Conservation (phyloP, 2,329 filamentous ascomycete genomes). For the Penicillium freii region DNA sequence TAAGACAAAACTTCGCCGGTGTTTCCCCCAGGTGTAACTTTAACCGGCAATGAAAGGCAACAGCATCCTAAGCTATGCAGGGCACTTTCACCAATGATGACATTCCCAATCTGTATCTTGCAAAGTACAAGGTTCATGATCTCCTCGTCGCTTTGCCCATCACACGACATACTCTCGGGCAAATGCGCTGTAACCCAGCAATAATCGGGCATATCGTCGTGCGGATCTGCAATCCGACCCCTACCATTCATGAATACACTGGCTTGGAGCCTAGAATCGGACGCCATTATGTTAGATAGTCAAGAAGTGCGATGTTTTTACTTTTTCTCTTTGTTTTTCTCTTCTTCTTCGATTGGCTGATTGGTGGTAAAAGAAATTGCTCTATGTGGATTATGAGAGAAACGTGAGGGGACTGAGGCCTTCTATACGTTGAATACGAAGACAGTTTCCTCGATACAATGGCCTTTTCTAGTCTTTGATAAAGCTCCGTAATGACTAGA, state of each 20-base stretch:
- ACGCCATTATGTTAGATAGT: background rate
- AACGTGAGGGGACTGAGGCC: background rate
- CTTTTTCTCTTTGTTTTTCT: background rate
- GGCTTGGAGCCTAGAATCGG: background rate
- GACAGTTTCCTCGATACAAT: background rate
- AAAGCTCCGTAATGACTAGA: background rate
- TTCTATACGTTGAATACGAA: background rate
- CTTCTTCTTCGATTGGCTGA: background rate
- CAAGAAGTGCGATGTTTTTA: background rate
- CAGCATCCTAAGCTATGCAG: background rate
- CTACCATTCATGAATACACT: background rate
- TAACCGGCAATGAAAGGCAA: constrained; percentile 1
- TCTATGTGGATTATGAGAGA: background rate
- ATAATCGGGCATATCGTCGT: background rate
- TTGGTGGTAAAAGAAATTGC: background rate
- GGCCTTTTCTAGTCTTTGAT: background rate
- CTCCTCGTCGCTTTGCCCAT: background rate
- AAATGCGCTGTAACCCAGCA: constrained; percentile 2
- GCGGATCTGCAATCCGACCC: background rate
- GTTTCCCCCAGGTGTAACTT: background rate
- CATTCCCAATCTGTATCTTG: background rate
- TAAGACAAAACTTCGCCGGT: background rate
- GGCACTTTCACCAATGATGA: background rate
- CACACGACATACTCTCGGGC: background rate
- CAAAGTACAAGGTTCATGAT: constrained; percentile 1